Base-by-base conservation (phyloP, 2,329 filamentous ascomycete genomes). In the Lachnellula arida region DNA sequence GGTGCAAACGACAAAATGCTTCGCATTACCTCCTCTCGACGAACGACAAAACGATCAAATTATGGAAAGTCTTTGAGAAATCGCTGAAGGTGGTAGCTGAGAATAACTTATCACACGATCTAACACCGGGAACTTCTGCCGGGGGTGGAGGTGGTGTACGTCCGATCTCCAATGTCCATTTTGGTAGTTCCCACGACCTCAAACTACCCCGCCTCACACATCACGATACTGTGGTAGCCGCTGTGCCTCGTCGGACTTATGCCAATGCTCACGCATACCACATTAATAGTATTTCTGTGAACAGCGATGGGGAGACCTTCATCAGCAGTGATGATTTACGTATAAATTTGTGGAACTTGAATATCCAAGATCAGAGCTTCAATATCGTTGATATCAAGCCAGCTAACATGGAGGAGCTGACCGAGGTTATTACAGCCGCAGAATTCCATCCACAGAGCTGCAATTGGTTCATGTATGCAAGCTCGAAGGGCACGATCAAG, bases 381-480 rank as follows among this genome's bases (percentile, higher is more conserved):
- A 99, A 99, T 76, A 99, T 99, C 71, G 94, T 99, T 60, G 94
- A 99, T 73, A 99, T 99, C 80, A 99, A 99, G 75, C 94, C 94
- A 8, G 94, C 94, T 42, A 99, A 99, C 73, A 99, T 99, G 94
- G 94, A 99, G 75, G 94, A 99, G 77, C 80, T 99, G 63, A 99
- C 94, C 0, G 94, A 99, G 74, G 94, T 99, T 65, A 97, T 99
- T 70, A 99, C 94, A 12, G 94, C 94, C 43, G 94, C 94, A 53
- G 94, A 99, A 71, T 99, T 99, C 69, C 94, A 99, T 71, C 94
- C 94, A 5, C 80, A 87, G 68, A 96, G 92, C 78, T 99, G 94
- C 81, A 97, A 99, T 75, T 96, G 91, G 91, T 97, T 99, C 78
- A 99, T 99, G 93, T 99, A 97, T 73, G 94, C 94, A 66, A 97